A percentile compares a stretch with the other conserved stretches of the same genome.
Evolutionary conservation across 169 alveolate species (phyloP).

Genomic region (Condylostoma magnum): DNA sequence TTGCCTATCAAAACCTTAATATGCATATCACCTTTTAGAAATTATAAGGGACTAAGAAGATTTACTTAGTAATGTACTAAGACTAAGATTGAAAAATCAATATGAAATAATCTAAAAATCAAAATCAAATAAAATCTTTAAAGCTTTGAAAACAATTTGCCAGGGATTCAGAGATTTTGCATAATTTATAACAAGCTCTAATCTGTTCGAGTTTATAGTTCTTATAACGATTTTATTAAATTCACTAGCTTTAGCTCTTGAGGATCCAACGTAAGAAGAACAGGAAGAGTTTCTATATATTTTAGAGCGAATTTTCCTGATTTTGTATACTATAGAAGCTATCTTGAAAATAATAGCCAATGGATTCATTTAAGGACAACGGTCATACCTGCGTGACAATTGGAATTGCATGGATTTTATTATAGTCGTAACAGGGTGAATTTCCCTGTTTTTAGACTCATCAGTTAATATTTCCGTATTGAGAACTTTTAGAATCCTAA

Average conservation of each 20-base stretch:
- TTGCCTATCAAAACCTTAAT: too few relatives aligned
- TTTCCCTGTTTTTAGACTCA: constrained; percentile 34
- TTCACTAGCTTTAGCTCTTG: constrained; percentile 15
- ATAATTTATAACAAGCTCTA: too few relatives aligned
- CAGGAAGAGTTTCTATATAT: not conserved
- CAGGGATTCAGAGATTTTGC: too few relatives aligned
- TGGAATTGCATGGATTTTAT: constrained; percentile 76
- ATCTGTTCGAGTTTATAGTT: constrained; percentile 5
- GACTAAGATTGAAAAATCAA: too few relatives aligned
- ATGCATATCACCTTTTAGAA: too few relatives aligned
- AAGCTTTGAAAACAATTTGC: too few relatives aligned
- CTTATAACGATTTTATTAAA: not conserved
- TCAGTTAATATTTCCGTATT: constrained; percentile 50
- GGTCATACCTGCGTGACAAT: constrained; percentile 65
- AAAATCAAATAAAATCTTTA: too few relatives aligned
- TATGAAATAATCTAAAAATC: too few relatives aligned
- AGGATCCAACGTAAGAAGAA: constrained; percentile 15
- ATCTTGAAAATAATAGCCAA: constrained; percentile 56
- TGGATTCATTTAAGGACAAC: constrained; percentile 50
- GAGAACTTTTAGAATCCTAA: constrained; percentile 73
- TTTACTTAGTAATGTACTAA: too few relatives aligned
- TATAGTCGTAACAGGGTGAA: constrained; percentile 68
- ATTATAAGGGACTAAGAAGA: too few relatives aligned
- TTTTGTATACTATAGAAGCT: constrained; percentile 70
- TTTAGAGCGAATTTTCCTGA: not conserved